Evolutionary conservation across 1,139 yeast genomes (phyloP), one percentile per base, ranked within the genome.

Genomic region (Candida tetrigidarum): DNA sequence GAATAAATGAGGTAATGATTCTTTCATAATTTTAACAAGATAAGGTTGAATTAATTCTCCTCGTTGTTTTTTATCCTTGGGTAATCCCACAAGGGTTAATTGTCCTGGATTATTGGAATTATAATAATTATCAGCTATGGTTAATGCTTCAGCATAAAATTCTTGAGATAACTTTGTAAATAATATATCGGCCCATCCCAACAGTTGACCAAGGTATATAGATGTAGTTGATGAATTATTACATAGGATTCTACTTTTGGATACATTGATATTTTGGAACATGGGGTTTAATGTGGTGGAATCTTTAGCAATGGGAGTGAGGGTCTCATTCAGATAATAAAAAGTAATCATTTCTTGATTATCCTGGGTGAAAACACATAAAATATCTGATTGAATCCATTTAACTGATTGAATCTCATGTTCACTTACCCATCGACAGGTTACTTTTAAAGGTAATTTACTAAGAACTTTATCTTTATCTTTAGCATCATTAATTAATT

Each of bases 171-270:
- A 67, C 11, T 80, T 61, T 11, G 67, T 74, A 45, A 74, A 66
- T 12, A 84, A 59, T 18, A 78, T 67, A 55, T 87, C 95, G 0
- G 91, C 90, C 96, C 96, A 89, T 53, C 79, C 83, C 4, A 83
- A 70, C 11, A 83, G 63, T 12, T 81, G 68, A 0, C 92, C 95
- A 11, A 83, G 71, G 5, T 66, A 48, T 68, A 73, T 35, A 12
- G 12, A 4, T 10, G 25, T 2, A 67, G 66, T 2, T 3, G 38
- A 15, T 4, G 44, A 44, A 12, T 40, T 43, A 1, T 47, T 38
- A n/a, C 51, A 39, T 16, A 50, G 45, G 25, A 70, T 46, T 30
- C 67, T 54, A 28, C 64, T 62, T 42, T 69, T 67, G 25, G 63
- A 54, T 5, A 60, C 56, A 23, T 60, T 59, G 12, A 69, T 54